Evolutionary conservation across 2,329 filamentous ascomycete genomes (phyloP).

Genomic region (Penicillium hesseltinei): DNA sequence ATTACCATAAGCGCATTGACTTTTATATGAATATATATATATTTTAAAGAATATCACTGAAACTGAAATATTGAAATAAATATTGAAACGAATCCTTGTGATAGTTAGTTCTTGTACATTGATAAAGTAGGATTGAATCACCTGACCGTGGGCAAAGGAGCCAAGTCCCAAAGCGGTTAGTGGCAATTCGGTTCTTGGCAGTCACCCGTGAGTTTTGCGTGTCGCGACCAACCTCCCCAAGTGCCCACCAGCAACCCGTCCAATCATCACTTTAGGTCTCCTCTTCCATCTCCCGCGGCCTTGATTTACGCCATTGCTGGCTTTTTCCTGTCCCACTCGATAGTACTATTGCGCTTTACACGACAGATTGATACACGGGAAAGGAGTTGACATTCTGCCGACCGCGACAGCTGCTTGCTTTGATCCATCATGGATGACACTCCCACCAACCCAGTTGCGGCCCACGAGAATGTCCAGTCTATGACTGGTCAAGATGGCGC

Average conservation of each 20-base stretch:
- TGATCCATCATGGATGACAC: conserved; percentile 40
- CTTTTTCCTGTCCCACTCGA: conserved; percentile 3
- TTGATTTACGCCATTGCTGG: conserved; percentile 4
- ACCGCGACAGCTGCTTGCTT: conserved; percentile 31
- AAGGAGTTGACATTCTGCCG: conserved; percentile 33
- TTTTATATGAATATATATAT: too few relatives aligned
- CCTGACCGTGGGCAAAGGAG: not conserved
- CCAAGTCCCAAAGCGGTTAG: conserved; percentile 19
- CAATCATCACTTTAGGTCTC: conserved; percentile 22
- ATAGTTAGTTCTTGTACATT: not conserved
- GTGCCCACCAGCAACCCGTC: conserved; percentile 25
- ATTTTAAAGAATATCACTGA: too few relatives aligned
- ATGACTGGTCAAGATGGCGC: conserved; percentile 29
- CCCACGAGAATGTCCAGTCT: conserved; percentile 30
- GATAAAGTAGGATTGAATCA: not conserved
- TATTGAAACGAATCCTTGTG: not conserved
- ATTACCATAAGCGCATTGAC: not conserved
- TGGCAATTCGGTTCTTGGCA: conserved; percentile 27
- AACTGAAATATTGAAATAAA: not conserved
- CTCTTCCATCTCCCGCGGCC: conserved; percentile 16
- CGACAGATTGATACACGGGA: conserved; percentile 23
- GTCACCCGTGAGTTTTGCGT: conserved; percentile 35
- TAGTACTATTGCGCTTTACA: conserved; percentile 14
- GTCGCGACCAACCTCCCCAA: conserved; percentile 34
- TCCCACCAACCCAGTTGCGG: conserved; percentile 26